Percentiles rank a stretch among this genome's conserved stretches.
These are phyloP conservation scores for Kalanchoe fedtschenkoi DNA, from an alignment of 164 flowering plant genomes.

Conservation along the genomic window DNA sequence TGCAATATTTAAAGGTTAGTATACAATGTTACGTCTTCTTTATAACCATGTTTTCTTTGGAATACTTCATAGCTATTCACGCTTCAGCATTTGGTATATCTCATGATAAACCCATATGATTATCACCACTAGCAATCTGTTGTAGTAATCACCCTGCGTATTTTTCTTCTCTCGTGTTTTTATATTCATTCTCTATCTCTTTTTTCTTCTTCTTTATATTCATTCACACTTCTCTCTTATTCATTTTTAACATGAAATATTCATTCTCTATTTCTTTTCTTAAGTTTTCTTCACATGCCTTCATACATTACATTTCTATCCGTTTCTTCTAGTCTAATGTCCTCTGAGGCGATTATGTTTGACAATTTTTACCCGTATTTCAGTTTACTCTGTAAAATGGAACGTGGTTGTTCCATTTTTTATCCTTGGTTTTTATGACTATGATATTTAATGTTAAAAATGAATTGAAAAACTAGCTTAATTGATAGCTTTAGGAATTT, in stretches of 20 bases:
- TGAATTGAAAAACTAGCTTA: background rate
- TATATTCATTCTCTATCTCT: too few species aligned
- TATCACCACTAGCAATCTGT: background rate
- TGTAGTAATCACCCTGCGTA: too few species aligned
- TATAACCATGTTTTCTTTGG: background rate
- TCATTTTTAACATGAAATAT: too few species aligned
- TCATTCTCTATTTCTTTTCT: too few species aligned
- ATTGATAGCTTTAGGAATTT: background rate
- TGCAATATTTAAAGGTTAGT: slow-evolving; percentile 34
- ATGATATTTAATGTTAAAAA: background rate
- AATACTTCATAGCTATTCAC: background rate
- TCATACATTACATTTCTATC: too few species aligned
- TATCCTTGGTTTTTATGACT: background rate
- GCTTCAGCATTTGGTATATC: background rate
- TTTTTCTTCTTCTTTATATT: too few species aligned
- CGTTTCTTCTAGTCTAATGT: background rate
- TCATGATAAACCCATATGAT: background rate
- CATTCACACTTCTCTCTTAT: too few species aligned
- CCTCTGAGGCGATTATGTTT: background rate
- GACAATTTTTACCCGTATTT: background rate
- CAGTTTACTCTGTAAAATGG: background rate
- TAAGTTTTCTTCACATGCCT: too few species aligned
- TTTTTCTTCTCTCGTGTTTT: too few species aligned
- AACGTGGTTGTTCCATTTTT: background rate
- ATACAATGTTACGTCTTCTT: background rate